These are phyloP conservation scores for Backusella morwellensis DNA, from an alignment of 192 early-diverging fungal species.

Conservation along the genomic window DNA sequence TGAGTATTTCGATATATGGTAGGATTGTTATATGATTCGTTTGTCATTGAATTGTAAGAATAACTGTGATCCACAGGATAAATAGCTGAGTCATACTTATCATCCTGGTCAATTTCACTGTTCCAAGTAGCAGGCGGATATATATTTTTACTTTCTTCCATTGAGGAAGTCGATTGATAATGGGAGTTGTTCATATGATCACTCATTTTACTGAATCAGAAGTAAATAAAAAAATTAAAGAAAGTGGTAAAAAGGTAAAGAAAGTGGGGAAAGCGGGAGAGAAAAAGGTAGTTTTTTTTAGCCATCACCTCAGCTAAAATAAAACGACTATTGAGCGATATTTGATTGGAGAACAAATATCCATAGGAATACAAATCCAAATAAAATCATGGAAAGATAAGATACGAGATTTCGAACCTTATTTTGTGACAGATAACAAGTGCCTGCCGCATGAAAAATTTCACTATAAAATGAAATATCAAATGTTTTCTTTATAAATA, in stretches of 20 bases:
- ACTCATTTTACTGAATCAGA: background rate
- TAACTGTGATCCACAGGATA: slow-evolving; percentile 1
- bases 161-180: background rate
- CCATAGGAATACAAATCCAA: background rate
- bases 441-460: background rate
- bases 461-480: background rate
- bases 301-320: background rate
- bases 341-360: slow-evolving; percentile 9
- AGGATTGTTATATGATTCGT: background rate
- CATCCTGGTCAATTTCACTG: background rate
- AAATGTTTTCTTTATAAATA: background rate
- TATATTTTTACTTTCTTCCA: background rate
- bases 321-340: background rate
- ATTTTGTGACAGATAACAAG: slow-evolving; percentile 14
- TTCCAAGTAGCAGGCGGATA: background rate
- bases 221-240: background rate
- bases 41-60: slow-evolving; percentile 2
- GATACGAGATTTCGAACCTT: slow-evolving; percentile 11
- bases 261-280: background rate
- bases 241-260: background rate
- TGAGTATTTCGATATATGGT: background rate
- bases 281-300: background rate
- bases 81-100: background rate
- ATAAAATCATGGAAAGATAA: slow-evolving; percentile 4
- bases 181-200: background rate